Conservation (phyloP, 495 filamentous ascomycete genomes). For the Copromyces sp. region DNA sequence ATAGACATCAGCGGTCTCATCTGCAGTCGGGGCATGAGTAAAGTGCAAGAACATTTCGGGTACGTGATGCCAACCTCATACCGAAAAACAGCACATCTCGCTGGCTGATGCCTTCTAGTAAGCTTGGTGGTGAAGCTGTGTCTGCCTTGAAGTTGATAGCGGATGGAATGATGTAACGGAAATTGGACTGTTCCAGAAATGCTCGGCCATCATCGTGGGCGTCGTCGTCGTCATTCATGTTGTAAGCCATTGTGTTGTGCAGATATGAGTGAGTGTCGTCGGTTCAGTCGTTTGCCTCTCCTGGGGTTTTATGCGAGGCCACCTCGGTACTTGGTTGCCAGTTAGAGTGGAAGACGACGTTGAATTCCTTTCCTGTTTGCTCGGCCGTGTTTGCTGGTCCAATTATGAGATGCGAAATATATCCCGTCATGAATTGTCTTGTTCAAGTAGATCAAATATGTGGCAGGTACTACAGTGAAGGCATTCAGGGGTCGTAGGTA, state of each 20-base stretch:
- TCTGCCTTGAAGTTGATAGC: constrained; percentile 56
- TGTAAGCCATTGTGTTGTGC: constrained; percentile 11
- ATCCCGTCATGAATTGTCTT: neutral
- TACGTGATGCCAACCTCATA: constrained; percentile 34
- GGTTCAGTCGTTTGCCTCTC: neutral
- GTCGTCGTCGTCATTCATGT: neutral
- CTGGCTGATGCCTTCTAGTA: constrained; percentile 29
- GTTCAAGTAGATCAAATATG: neutral
- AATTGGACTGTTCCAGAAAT: constrained; percentile 59
- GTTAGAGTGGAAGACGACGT: neutral
- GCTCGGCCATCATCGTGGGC: constrained; percentile 24
- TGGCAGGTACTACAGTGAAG: neutral
- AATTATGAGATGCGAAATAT: neutral
- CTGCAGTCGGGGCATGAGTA: constrained; percentile 59
- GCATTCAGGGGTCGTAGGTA: neutral
- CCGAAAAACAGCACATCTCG: constrained; percentile 55
- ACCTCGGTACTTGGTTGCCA: neutral
- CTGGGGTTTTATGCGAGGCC: neutral
- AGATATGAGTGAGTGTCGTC: neutral
- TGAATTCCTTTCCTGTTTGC: neutral
- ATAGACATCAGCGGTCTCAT: constrained; percentile 68
- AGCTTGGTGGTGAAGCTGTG: constrained; percentile 26
- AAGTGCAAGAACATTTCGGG: constrained; percentile 31
- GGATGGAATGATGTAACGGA: constrained; percentile 71
- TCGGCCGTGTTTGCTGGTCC: neutral